A percentile compares a stretch with the other conserved stretches of the same genome.
Evolutionary conservation across 2,329 filamentous ascomycete species (phyloP).

Genomic region (Aureobasidium sp.): DNA sequence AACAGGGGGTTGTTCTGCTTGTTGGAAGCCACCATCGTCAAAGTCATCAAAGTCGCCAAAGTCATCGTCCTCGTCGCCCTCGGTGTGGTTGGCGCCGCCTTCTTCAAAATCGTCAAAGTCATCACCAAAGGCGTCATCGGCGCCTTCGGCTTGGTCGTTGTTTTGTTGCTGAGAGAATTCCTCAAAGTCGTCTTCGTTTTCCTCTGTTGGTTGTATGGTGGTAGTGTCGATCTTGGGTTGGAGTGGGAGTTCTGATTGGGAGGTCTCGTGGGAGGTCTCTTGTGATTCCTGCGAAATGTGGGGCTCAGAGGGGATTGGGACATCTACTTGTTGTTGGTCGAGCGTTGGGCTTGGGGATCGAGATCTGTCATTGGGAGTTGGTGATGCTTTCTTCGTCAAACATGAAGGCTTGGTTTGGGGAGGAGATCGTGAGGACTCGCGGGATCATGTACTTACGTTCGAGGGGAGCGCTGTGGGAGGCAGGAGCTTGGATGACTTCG

Average conservation of each 20-base stretch:
- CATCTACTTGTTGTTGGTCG: conserved; percentile 3
- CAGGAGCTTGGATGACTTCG: conserved; percentile 44
- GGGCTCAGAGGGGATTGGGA: conserved; percentile 9
- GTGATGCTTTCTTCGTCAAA: conserved; percentile 58
- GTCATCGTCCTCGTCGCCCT: conserved; percentile 37
- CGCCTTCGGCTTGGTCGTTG: conserved; percentile 24
- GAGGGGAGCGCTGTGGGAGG: conserved; percentile 37
- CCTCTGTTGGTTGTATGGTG: conserved; percentile 44
- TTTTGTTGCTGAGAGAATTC: conserved; percentile 12
- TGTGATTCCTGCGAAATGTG: background rate
- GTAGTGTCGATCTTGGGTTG: conserved; percentile 11
- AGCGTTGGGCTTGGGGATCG: conserved; percentile 17
- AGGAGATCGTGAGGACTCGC: conserved; percentile 3
- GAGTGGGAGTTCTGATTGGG: background rate
- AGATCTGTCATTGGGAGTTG: conserved; percentile 47
- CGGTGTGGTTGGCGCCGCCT: conserved; percentile 32
- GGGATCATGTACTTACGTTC: conserved; percentile 48
- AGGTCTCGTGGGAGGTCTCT: conserved; percentile 4
- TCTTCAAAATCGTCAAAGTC: conserved; percentile 62
- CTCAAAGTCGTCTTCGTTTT: conserved; percentile 36
- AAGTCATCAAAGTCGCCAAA: conserved; percentile 49
- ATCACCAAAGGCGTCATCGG: conserved; percentile 63
- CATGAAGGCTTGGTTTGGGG: conserved; percentile 19
- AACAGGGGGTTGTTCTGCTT: conserved; percentile 23
- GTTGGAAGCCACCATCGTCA: conserved; percentile 37